Percentiles rank a stretch among this genome's conserved stretches.
phyloP scores from a whole-genome alignment of 352 stramenopile genomes.

The Globisporangium middletonii region DNA sequence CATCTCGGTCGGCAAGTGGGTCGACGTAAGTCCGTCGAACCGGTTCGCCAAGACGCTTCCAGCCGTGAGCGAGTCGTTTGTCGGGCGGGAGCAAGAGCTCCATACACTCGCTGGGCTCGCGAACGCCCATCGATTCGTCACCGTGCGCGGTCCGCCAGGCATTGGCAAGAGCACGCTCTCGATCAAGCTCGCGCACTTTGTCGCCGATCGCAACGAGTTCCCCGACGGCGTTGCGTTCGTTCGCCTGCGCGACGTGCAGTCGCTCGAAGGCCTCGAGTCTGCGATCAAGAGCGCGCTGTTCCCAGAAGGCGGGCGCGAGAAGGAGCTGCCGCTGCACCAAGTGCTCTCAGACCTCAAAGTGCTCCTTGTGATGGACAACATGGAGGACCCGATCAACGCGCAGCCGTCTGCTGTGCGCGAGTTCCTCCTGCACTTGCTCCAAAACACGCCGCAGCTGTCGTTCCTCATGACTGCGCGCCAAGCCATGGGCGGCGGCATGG shows the following conservation, averaged over 20 bases:
- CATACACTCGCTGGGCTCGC: constrained; percentile 60
- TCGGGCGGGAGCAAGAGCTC: constrained; percentile 68
- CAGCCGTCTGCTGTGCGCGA: constrained; percentile 47
- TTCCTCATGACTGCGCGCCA: constrained; percentile 74
- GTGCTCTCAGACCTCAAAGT: constrained; percentile 47
- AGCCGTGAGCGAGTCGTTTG: constrained; percentile 57
- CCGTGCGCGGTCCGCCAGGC: constrained; percentile 57
- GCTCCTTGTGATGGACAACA: constrained; percentile 77
- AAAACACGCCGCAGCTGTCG: constrained; percentile 47
- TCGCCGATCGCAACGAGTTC: constrained; percentile 67
- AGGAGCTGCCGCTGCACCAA: constrained; percentile 56
- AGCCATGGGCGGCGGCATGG: constrained; percentile 61
- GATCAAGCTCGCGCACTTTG: constrained; percentile 64
- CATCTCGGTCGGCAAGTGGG: constrained; percentile 66
- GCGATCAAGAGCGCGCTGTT: constrained; percentile 65
- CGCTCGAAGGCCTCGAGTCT: constrained; percentile 65
- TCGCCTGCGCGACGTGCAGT: constrained; percentile 59
- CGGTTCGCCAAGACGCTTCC: constrained; percentile 66
- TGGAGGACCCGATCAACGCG: constrained; percentile 75
- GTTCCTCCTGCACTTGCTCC: constrained; percentile 60
- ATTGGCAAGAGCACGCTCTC: constrained; percentile 79
- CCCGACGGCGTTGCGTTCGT: constrained; percentile 72
- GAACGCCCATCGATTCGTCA: constrained; percentile 59
- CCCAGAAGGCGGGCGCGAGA: constrained; percentile 51
- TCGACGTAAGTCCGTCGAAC: constrained; percentile 67